Base-by-base conservation (phyloP, 2,329 filamentous ascomycete species). In the Aspergillus quadrilineatus region DNA sequence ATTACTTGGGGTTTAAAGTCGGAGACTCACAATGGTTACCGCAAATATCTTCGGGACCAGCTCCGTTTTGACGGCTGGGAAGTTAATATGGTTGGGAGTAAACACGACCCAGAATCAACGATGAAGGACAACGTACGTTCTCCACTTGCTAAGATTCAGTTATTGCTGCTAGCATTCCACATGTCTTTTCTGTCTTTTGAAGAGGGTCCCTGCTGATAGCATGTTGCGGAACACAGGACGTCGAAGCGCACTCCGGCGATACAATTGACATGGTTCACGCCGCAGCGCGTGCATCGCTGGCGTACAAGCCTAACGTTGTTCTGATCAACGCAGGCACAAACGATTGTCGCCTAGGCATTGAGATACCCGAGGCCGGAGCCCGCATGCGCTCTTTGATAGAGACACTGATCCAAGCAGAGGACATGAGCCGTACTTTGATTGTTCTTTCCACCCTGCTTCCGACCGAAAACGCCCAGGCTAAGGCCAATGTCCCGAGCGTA, bases 71-170 rank as follows among this genome's bases (percentile, higher is more conserved):
- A 34, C 0, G 54, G 57, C 7, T 59, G 54, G 57, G 44, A 55
- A 22, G 59, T 61, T 3, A 46, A 61, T 22, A 59, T 61, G 57
- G 57, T 61, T 1, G 57, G 59, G 3, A 53, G 48, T 22, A 10
- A 39, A 9, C 37, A 29, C 3, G 22, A 57, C n/a, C 59, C 59
- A 12, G 50, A 46, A 10, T 28, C 26, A 28, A 28, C 26, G 5
- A 63, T 63, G 61, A 29, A 17, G 1, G 60, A 63, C 26, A 65
- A 67, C 45, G 69, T 67, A 53, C 17, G 63, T 30, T 28, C 4
- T n/a, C 53, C 10, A 6, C 32, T 32, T 8, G 4, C 46, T 37
- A 32, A 9, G 5, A 22, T 30, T 30, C 10, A 14, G 14, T 44
- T 1, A 10, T 42, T 15, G n/a, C 26, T 28, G 26, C 26, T 37